Evolutionary conservation across 768 basidiomycete genomes (phyloP), one percentile per base, ranked within the genome.

Genomic region (Leccinum longicurvipes): DNA sequence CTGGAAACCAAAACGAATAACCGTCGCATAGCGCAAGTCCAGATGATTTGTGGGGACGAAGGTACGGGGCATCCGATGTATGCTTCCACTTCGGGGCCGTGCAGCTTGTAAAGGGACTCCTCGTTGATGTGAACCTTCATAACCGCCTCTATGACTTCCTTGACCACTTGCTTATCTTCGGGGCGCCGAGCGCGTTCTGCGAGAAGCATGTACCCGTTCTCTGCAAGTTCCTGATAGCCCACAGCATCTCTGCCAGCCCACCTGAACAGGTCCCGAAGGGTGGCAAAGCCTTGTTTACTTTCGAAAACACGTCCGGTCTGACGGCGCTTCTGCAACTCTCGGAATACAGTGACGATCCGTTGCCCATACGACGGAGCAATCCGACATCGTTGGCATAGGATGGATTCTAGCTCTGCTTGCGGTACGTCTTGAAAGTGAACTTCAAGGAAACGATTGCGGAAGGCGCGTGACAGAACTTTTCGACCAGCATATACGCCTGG

Each of bases 341-440:
- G 86, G 72, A 98, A 99, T 32, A 98, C 96, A 29, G 74, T 76
- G 52, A 98, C 95, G 50, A 98, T 98, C 59, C 83, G 83, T 63
- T 89, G 85, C 17, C 91, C 93, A 63, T 96, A 94, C 0, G 95
- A 95, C 0, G 94, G 96, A 0, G 97, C 91, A 52, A 98, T 98
- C 48, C 80, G 84, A 71, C 93, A 96, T 47, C 93, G 79, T 66
- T 95, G 87, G 63, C 87, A 91, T n/a, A 99, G 78, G 60, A 99
- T 98, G 3, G 85, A 89, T 72, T 98, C 93, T 44, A 98, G 76
- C 69, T 99, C 97, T 6, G 78, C 79, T 70, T 98, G 92, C 0
- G 97, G 97, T 0, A 98, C 95, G 62, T 99, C 96, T 51, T 92
- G 89, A 66, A 98, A 98, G 68, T 98, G 94, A 21, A 98, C 91